Base-by-base conservation (phyloP, 805 yeast genomes). In the Sugiyamaella chiloensis region DNA sequence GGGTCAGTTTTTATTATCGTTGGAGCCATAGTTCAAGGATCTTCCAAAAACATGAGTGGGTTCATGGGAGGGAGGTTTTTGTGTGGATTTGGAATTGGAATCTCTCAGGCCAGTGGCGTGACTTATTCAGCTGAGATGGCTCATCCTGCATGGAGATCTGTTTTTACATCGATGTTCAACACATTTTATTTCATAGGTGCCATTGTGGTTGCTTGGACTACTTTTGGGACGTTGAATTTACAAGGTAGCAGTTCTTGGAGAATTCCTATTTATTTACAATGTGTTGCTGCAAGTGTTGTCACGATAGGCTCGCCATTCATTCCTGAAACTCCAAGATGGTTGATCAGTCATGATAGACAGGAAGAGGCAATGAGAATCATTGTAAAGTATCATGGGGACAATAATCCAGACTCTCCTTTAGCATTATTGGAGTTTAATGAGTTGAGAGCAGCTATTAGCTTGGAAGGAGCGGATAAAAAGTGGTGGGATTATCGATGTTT, bases 121-220 rank as follows among this genome's bases (percentile, higher is more conserved):
- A 34, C 20, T 14, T 24, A n/a, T 43, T 35, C 44, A 29, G 41
- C 41, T 16, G 47, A 52, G 29, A 5, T 42, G 26, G 31, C 51
- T 20, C 40, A 36, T 37, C 51, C 48, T 19, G 17, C 40, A 5
- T 27, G 35, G 24, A 29, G 51, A 21, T 40, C 36, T 4, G 44
- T 36, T 4, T 14, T 32, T 17, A 47, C 48, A 2, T 51, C 47
- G 3, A 7, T 50, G n/a, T 50, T 40, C 63, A 78, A 77, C 60
- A 68, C 58, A 17, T 70, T 72, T 51, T 76, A 79, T 80, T 75
- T 73, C 54, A 55, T 74, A 35, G 82, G 81, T 40, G 79, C 80
- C 12, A 59, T 75, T 47, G 61, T 76, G 43, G 77, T 80, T 6
- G 75, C 78, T 23, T 73, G 78, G 76, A 69, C 72, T 42, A 67